These are phyloP conservation scores for Aotearoamyces nothofagi DNA, from an alignment of 2,329 filamentous ascomycete species.

Conservation along the genomic window DNA sequence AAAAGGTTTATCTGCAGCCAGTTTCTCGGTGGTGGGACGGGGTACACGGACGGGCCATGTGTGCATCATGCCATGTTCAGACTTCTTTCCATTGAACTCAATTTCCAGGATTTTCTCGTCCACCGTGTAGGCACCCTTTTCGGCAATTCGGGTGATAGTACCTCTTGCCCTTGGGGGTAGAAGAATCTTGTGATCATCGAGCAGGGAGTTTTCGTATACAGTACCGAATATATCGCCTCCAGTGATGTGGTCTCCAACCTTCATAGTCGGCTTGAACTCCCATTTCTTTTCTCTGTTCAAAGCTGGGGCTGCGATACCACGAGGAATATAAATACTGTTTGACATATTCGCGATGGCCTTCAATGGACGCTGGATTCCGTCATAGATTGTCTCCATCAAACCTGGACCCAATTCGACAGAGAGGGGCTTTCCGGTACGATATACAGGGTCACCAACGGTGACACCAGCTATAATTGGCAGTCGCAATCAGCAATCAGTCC, in stretches of 20 bases:
- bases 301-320: conserved; percentile 76
- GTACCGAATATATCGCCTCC: conserved; percentile 92
- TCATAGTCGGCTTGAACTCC: conserved; percentile 84
- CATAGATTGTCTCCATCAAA: conserved; percentile 97
- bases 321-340: conserved; percentile 92
- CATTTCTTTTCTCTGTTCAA: conserved; percentile 88
- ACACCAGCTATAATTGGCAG: conserved; percentile 81
- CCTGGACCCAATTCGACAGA: conserved; percentile 96
- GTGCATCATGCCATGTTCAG: conserved; percentile 96
- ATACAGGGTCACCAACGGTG: conserved; percentile 85
- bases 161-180: conserved; percentile 80
- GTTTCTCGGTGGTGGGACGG: conserved; percentile 81
- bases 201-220: conserved; percentile 91
- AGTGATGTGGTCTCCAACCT: conserved; percentile 93
- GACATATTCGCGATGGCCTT: conserved; percentile 65
- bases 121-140: conserved; percentile 86
- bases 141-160: conserved; percentile 79
- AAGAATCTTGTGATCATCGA: conserved; percentile 86
- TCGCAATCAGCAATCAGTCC: conserved; percentile 11
- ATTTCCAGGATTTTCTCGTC: conserved; percentile 88
- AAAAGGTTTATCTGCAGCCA: conserved; percentile 78
- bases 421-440: conserved; percentile 82
- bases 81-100: conserved; percentile 94
- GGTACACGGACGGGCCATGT: conserved; percentile 95
- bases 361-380: conserved; percentile 94